Base-by-base conservation (phyloP, 2,329 filamentous ascomycete genomes). In the Chaetothyriales sp. region DNA sequence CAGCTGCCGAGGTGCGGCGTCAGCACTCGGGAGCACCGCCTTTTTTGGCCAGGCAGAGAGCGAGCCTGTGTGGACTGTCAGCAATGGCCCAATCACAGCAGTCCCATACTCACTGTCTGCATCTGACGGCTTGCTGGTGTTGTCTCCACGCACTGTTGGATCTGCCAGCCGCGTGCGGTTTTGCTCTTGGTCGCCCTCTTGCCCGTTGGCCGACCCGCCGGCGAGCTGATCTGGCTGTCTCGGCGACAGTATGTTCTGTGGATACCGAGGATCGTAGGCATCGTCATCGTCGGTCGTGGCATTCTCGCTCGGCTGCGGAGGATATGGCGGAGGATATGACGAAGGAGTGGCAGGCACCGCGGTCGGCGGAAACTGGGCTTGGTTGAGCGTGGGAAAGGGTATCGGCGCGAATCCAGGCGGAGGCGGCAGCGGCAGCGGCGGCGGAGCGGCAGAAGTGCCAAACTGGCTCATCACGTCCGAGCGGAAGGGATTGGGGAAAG, bases 381-480 rank as follows among this genome's bases (percentile, higher is more conserved):
- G 62, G 18, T 51, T 55, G 20, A 54, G n/a, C 18, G 51, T 51
- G 44, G 51, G 48, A 22, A 57, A n/a, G 37, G 55, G 54, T 18
- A 57, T 50, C 18, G 56, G 51, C 45, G 54, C 52, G 48, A 58
- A 54, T n/a, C 53, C 50, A 18, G 53, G 55, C 18, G 53, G 50
- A 51, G 57, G 56, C 25, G 54, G 56, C 10, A 51, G 45, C 44
- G 40, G 54, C 15, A 46, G 52, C 29, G 47, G 54, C n/a, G 33
- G 50, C 18, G 18, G 47, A 18, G 47, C 25, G 18, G 33, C 1
- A 13, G 57, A 49, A 19, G 40, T 56, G 18, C 55, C 51, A 54
- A 60, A 57, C 19, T 62, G 60, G 43, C 57, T 57, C 51, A 61
- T 57, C 13, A 60, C 47, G 10, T 60, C 58, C 37, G 58, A 18